Evolutionary conservation across 495 filamentous ascomycete species (phyloP).

Genomic region (Xylaria longipes): DNA sequence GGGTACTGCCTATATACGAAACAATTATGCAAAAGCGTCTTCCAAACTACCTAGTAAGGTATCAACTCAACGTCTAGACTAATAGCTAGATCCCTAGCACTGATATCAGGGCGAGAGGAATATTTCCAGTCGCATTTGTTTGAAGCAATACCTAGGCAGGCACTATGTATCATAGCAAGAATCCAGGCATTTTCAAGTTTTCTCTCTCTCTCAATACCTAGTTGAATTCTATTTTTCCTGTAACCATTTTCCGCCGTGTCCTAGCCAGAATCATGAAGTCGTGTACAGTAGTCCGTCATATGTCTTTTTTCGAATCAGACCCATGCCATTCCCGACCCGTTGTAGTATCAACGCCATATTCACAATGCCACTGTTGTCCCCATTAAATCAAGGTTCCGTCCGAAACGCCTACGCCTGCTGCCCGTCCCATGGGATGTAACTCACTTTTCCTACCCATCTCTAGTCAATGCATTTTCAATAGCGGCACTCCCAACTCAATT

Average conservation of each 20-base stretch:
- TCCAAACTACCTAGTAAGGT: background rate
- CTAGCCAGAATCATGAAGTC: slow-evolving; percentile 20
- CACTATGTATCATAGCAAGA: background rate
- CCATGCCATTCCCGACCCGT: slow-evolving; percentile 14
- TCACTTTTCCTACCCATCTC: slow-evolving; percentile 25
- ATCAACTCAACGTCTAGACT: background rate
- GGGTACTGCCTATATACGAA: too few species aligned
- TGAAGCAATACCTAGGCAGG: background rate
- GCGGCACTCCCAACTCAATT: slow-evolving; percentile 19
- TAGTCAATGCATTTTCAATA: slow-evolving; percentile 29
- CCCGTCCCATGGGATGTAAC: slow-evolving; percentile 15
- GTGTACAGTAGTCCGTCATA: slow-evolving; percentile 23
- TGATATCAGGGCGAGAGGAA: background rate
- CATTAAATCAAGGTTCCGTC: slow-evolving; percentile 4
- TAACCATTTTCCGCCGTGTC: slow-evolving; percentile 7
- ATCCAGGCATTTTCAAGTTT: background rate
- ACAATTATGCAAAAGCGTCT: background rate
- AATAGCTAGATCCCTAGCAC: background rate
- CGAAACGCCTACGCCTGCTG: slow-evolving; percentile 25
- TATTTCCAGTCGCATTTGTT: background rate
- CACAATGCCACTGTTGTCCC: slow-evolving; percentile 15
- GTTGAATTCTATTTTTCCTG: slow-evolving; percentile 23
- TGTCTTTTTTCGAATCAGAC: slow-evolving; percentile 17
- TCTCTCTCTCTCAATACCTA: background rate
- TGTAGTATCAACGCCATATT: slow-evolving; percentile 26